Conservation (phyloP, 345 rosid species). For the Pistacia atlantica region DNA sequence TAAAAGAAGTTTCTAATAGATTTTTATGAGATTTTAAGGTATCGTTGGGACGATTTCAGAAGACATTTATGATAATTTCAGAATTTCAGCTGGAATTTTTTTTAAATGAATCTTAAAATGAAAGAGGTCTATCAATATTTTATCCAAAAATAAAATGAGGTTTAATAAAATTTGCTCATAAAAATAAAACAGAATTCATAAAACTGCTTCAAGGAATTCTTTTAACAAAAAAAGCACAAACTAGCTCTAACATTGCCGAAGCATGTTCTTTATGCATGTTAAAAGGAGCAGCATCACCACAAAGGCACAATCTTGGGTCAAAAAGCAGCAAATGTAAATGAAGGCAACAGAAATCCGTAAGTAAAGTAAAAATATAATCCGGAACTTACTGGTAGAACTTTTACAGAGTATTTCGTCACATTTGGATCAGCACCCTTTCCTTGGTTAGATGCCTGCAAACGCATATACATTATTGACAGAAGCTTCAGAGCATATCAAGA, state of each 20-base stretch:
- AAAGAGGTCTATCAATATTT: background rate
- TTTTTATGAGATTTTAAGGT: too few species aligned
- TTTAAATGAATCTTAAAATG: too few species aligned
- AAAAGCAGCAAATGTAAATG: background rate
- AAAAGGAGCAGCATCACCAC: background rate
- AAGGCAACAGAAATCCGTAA: background rate
- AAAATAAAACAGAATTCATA: too few species aligned
- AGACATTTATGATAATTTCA: background rate
- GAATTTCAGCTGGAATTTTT: too few species aligned
- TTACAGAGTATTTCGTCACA: conserved; percentile 69
- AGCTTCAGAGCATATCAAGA: background rate
- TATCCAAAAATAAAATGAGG: background rate
- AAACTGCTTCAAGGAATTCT: too few species aligned
- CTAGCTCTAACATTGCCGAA: too few species aligned
- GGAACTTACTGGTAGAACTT: conserved; percentile 83
- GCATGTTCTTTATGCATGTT: background rate
- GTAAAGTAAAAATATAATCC: background rate
- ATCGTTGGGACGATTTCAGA: too few species aligned
- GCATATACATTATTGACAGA: conserved; percentile 10
- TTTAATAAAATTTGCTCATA: background rate
- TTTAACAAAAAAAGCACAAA: too few species aligned
- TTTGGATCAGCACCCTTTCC: conserved; percentile 72
- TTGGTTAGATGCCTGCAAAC: conserved; percentile 58
- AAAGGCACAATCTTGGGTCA: too few species aligned
- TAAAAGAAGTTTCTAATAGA: background rate